phyloP scores from a whole-genome alignment of 108 stramenopile species.

The Chaetoceros tenuissimus region DNA sequence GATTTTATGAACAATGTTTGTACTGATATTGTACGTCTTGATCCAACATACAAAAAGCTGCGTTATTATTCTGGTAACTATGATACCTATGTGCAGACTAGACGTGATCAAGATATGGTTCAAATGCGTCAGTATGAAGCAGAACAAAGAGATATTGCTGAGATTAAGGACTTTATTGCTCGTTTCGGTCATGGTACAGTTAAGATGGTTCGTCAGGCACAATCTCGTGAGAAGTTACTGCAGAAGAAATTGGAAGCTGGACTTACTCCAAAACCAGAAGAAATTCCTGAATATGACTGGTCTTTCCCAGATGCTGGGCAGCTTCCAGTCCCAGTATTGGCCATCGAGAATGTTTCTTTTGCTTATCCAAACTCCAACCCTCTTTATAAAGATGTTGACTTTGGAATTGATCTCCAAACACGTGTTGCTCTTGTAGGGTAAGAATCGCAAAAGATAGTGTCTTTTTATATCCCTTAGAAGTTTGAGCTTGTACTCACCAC shows the following conservation, averaged over 20 bases:
- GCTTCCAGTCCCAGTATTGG: conserved; percentile 75
- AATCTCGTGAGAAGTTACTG: conserved; percentile 85
- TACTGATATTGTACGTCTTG: conserved; percentile 92
- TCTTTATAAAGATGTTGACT: conserved; percentile 75
- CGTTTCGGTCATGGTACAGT: conserved; percentile 92
- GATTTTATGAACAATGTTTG: conserved; percentile 99
- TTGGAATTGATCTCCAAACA: conserved; percentile 84
- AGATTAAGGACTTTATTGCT: conserved; percentile 94
- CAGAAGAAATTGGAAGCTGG: conserved; percentile 88
- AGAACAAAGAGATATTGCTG: conserved; percentile 95
- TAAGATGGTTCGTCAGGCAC: conserved; percentile 93
- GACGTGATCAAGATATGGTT: conserved; percentile 92
- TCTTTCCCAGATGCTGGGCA: conserved; percentile 81
- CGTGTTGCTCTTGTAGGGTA: conserved; percentile 85
- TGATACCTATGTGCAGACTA: conserved; percentile 89
- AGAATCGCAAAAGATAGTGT: too few species aligned
- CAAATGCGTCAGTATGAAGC: conserved; percentile 93
- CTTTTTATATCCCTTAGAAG: too few species aligned
- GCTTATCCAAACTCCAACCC: conserved; percentile 63
- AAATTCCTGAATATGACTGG: conserved; percentile 66
- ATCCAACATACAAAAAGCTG: conserved; percentile 86
- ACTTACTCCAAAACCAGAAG: conserved; percentile 70
- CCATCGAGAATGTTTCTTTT: conserved; percentile 75
- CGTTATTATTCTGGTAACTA: conserved; percentile 96
- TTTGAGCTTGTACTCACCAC: too few species aligned